A percentile compares a stretch with the other conserved stretches of the same genome.
These are phyloP conservation scores for Globomyces sp. DNA, from an alignment of 371 early-diverging fungal genomes.

Conservation along the genomic window DNA sequence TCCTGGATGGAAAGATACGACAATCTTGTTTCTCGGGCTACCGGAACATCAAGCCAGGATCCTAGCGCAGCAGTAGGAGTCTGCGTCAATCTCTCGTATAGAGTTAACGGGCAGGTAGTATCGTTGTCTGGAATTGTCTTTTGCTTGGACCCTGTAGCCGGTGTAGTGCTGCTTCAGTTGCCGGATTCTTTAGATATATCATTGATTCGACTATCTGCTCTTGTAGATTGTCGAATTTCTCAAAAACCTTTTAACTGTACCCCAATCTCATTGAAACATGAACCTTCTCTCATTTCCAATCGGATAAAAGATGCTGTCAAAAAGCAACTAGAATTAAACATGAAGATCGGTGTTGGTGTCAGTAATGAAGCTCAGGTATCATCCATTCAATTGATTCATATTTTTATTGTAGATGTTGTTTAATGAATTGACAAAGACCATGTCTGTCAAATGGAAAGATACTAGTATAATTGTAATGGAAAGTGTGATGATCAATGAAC, in stretches of 20 bases:
- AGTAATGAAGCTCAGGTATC: neutral
- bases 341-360: slow-evolving; percentile 3
- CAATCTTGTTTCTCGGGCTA: no score
- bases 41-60: no score
- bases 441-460: slow-evolving; percentile 1
- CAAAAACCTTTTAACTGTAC: neutral
- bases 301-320: neutral
- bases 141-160: neutral
- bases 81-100: no score
- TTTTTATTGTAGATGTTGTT: neutral
- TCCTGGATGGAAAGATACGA: no score
- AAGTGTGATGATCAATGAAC: neutral
- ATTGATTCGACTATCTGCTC: neutral
- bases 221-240: neutral
- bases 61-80: no score
- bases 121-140: neutral
- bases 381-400: neutral
- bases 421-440: neutral
- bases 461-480: slow-evolving; percentile 5
- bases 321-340: neutral
- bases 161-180: neutral
- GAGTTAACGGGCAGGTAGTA: no score
- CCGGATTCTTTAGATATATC: neutral
- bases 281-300: neutral
- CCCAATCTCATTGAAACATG: neutral